These are phyloP conservation scores for Monilinia laxa DNA, from an alignment of 2,329 filamentous ascomycete species.

Conservation along the genomic window DNA sequence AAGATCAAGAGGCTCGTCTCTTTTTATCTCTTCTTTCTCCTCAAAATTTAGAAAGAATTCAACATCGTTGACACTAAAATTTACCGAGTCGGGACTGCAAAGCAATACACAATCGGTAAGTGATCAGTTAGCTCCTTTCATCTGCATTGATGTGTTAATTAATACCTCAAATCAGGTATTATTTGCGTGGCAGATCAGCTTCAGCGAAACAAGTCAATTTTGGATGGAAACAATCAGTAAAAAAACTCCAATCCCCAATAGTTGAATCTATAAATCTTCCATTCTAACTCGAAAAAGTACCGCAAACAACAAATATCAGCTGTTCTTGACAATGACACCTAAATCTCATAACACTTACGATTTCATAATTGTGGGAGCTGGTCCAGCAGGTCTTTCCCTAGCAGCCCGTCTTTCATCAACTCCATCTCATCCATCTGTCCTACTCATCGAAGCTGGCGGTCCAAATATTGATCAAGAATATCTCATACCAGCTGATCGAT, in stretches of 20 bases:
- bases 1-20: too few relatives aligned
- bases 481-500: constrained; percentile 56
- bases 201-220: too few relatives aligned
- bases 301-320: background rate
- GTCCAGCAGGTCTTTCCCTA: constrained; percentile 59
- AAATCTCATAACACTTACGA: constrained; percentile 10
- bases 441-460: constrained; percentile 60
- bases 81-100: too few relatives aligned
- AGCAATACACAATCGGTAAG: too few relatives aligned
- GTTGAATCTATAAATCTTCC: too few relatives aligned
- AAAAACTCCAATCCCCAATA: too few relatives aligned
- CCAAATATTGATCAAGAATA: constrained; percentile 48
- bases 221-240: too few relatives aligned
- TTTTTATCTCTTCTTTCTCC: too few relatives aligned
- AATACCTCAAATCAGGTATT: too few relatives aligned
- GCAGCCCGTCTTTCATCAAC: constrained; percentile 53
- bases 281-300: background rate
- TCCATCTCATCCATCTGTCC: constrained; percentile 50
- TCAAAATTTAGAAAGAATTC: background rate
- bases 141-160: too few relatives aligned
- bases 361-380: constrained; percentile 44
- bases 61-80: background rate
- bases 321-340: background rate
- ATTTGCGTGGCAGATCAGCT: too few relatives aligned
- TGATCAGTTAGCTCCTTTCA: too few relatives aligned